phyloP scores from a whole-genome alignment of 2,329 filamentous ascomycete species.

The Setomelanomma holmii region DNA sequence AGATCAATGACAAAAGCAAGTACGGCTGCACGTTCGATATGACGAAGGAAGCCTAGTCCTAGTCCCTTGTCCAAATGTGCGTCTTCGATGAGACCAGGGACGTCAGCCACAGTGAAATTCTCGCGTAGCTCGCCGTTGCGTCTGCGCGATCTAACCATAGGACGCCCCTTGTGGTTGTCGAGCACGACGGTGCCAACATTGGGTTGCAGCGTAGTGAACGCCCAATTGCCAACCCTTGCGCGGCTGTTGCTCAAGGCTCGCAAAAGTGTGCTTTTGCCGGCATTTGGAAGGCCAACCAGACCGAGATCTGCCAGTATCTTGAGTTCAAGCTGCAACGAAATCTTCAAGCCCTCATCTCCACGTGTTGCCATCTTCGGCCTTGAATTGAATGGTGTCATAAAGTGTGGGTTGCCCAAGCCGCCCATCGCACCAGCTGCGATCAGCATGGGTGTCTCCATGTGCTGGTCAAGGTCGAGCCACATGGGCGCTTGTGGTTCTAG shows the following conservation, averaged over 20 bases:
- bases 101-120: constrained; percentile 92
- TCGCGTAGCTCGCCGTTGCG: constrained; percentile 66
- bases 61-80: constrained; percentile 92
- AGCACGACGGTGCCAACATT: constrained; percentile 96
- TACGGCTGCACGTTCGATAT: constrained; percentile 91
- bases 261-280: constrained; percentile 91
- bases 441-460: constrained; percentile 83
- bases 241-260: constrained; percentile 87
- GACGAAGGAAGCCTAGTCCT: constrained; percentile 88
- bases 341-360: constrained; percentile 78
- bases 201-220: constrained; percentile 92
- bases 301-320: constrained; percentile 96
- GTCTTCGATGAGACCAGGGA: constrained; percentile 90
- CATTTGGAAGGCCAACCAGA: constrained; percentile 92
- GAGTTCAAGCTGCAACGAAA: constrained; percentile 86
- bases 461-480: constrained; percentile 63
- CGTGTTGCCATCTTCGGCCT: constrained; percentile 88
- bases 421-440: constrained; percentile 88
- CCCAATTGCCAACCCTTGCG: constrained; percentile 91
- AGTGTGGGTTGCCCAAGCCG: constrained; percentile 92
- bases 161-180: constrained; percentile 82
- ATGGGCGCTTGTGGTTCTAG: constrained; percentile 77
- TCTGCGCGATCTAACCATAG: constrained; percentile 58
- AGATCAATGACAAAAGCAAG: constrained; percentile 95
- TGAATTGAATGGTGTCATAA: constrained; percentile 75